Evolutionary conservation across 306 rosid species (phyloP).

Genomic region (Acacia melanoxylon): DNA sequence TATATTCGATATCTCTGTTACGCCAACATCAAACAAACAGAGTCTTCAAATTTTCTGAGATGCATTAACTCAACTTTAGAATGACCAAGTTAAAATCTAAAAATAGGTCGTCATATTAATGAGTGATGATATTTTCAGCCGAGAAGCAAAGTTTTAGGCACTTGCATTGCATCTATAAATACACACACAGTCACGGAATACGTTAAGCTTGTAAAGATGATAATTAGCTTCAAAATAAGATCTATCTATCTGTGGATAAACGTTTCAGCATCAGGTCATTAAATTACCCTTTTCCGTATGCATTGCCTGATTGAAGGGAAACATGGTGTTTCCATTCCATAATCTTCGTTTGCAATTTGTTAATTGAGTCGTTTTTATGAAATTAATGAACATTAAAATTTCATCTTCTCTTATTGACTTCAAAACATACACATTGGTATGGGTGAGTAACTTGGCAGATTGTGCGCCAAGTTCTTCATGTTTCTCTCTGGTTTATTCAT

Average conservation of each 20-base stretch:
- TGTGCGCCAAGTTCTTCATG: neutral
- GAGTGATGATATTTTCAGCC: neutral
- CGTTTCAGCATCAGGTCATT: neutral
- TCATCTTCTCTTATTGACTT: neutral
- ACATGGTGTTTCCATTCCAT: neutral
- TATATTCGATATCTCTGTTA: neutral
- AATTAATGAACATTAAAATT: slow-evolving; percentile 5
- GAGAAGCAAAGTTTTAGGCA: neutral
- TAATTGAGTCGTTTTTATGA: neutral
- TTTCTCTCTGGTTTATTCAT: slow-evolving; percentile 1
- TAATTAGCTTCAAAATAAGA: neutral
- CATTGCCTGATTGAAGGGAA: neutral
- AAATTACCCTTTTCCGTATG: neutral
- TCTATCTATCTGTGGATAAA: neutral
- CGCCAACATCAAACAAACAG: neutral
- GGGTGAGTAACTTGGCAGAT: neutral
- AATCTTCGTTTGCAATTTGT: neutral
- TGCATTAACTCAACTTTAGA: neutral
- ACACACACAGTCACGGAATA: too few species aligned
- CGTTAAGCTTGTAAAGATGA: neutral
- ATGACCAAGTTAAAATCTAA: neutral
- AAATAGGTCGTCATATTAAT: neutral
- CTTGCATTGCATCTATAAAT: neutral
- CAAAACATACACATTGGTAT: neutral
- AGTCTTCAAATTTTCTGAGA: neutral